Percentiles rank a stretch among this genome's conserved stretches.
phyloP scores from a whole-genome alignment of 495 filamentous ascomycete genomes.

The Xylaria venustula region DNA sequence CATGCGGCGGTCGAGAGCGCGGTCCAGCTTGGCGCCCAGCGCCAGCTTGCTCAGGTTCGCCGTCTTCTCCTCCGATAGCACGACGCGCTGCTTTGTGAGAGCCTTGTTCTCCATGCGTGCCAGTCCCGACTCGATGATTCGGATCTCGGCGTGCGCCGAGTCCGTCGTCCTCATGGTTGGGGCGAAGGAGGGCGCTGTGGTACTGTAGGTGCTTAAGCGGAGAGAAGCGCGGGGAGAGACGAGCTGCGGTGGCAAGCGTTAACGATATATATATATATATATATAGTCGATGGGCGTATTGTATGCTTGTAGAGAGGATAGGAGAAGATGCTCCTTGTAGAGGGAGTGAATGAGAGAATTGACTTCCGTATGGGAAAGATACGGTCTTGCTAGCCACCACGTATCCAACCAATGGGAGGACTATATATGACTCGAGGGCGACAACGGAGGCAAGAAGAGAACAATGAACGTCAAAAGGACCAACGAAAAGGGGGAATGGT shows the following conservation, averaged over 20 bases:
- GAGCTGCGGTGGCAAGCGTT: constrained; percentile 7
- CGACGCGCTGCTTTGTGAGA: constrained; percentile 79
- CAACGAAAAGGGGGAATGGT: background rate
- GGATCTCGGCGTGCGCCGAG: constrained; percentile 70
- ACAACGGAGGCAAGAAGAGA: too few species aligned
- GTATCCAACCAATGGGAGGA: too few species aligned
- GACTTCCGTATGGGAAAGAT: background rate
- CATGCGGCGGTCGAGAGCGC: constrained; percentile 88
- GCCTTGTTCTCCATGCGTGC: constrained; percentile 91
- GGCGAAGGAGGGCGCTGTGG: constrained; percentile 67
- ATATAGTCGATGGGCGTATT: background rate
- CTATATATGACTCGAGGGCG: too few species aligned
- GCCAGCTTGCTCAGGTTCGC: constrained; percentile 87
- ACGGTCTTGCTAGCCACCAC: too few species aligned
- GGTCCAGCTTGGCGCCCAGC: constrained; percentile 89
- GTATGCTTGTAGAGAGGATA: background rate
- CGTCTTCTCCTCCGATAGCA: constrained; percentile 75
- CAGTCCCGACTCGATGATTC: constrained; percentile 75
- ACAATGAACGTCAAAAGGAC: background rate
- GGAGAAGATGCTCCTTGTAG: background rate
- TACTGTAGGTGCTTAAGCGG: constrained; percentile 80
- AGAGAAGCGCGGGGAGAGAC: constrained; percentile 62
- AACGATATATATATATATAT: too few species aligned
- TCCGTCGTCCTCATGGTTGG: constrained; percentile 57
- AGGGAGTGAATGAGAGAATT: background rate